Base-by-base conservation (phyloP, 2,329 filamentous ascomycete species). In the Penicillium sp. region DNA sequence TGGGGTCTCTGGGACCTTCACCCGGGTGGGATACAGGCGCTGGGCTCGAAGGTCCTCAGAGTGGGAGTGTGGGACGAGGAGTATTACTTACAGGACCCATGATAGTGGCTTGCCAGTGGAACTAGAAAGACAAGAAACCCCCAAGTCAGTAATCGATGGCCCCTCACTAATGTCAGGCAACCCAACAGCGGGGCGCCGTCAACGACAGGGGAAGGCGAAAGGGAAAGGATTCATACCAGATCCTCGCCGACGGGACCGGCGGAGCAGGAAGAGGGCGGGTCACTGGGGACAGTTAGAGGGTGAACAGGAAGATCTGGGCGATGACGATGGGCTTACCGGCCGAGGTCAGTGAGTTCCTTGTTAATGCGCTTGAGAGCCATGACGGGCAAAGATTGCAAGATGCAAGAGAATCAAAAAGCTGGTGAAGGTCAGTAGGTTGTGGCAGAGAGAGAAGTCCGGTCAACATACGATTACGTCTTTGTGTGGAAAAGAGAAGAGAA, bases 61-160 rank as follows among this genome's bases (percentile, higher is more conserved):
- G 5, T 50, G 31, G n/a, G 34, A 34, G 11, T 13, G 32, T 13
- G 32, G 32, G 32, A 34, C 13, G 34, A 36, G 34, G 34, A 18
- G 18, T 18, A 18, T 18, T 36, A 86, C 90, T 86, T 87, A 96
- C 91, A 75, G 94, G 94, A 79, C 94, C 94, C 94, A 99, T 99
- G 76, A 99, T 99, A 49, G 94, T 99, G 71, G 94, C 94, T 88
- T 99, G 94, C 94, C 94, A 99, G 87, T 97, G 94, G 75, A 99
- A 99, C 93, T 99, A 40, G 9, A 16, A 40, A 4, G 18, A 6
- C 69, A 53, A 45, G 21, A 54, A 50, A 66, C 65, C 67, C 43
- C 34, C 22, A 69, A 71, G 72, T 69, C 53, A 66, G 64, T 18
- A 18, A 18, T 56, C 24, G 53, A 50, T 54, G 27, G 56, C 45